These are phyloP conservation scores for Anaeromyces robustus DNA, from an alignment of 192 early-diverging fungal species.

Conservation along the genomic window DNA sequence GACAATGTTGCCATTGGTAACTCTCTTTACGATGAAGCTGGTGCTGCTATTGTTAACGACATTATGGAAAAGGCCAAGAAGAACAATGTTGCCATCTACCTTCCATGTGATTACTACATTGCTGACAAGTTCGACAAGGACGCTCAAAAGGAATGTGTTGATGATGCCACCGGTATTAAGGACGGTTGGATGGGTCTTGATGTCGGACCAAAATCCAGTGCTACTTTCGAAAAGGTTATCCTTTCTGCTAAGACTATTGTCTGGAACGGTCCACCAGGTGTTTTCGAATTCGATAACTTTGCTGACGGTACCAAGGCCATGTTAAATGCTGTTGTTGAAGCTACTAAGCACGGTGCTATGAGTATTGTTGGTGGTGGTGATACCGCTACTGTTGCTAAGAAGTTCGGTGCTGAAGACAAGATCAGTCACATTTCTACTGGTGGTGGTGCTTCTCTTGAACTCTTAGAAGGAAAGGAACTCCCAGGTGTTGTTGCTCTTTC, in stretches of 20 bases:
- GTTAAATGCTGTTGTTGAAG: constrained; percentile 72
- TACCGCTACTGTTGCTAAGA: constrained; percentile 89
- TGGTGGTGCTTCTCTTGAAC: constrained; percentile 89
- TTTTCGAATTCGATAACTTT: constrained; percentile 96
- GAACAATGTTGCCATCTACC: constrained; percentile 74
- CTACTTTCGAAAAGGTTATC: constrained; percentile 51
- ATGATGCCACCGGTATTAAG: constrained; percentile 74
- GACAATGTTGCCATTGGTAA: constrained; percentile 74
- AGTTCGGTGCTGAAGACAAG: constrained; percentile 65
- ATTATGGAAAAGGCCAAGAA: constrained; percentile 80
- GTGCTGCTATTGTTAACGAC: constrained; percentile 63
- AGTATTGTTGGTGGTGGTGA: constrained; percentile 96
- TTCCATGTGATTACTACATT: constrained; percentile 79
- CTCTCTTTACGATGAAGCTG: constrained; percentile 80
- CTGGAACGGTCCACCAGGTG: constrained; percentile 96
- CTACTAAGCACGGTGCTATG: constrained; percentile 58
- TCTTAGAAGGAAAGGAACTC: constrained; percentile 85
- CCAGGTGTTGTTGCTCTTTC: constrained; percentile 36
- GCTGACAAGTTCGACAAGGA: constrained; percentile 75
- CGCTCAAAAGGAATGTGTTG: constrained; percentile 65
- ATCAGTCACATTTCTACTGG: constrained; percentile 91
- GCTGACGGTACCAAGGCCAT: constrained; percentile 64
- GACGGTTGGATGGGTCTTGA: constrained; percentile 89
- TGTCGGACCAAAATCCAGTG: constrained; percentile 65
- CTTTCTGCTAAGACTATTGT: constrained; percentile 76